Percentiles rank a stretch among this genome's conserved stretches.
Conservation (phyloP, 352 stramenopile species). For the Globisporangium emineosum region DNA sequence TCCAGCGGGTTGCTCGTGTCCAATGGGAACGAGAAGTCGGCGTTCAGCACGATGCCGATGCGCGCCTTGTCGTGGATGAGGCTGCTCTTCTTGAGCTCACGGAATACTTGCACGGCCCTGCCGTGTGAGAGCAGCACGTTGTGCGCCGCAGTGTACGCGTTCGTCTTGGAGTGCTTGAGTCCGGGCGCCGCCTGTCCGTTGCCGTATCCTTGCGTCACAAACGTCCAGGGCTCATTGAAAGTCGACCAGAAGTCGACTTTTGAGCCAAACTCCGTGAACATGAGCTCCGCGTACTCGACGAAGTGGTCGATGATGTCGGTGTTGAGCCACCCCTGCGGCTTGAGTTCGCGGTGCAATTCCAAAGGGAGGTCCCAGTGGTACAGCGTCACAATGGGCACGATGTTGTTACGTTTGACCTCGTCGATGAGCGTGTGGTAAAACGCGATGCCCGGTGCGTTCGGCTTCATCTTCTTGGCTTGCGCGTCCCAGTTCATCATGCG, state of each 20-base stretch:
- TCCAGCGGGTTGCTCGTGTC: constrained; percentile 51
- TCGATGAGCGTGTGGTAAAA: constrained; percentile 95
- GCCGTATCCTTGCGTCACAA: constrained; percentile 43
- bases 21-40: constrained; percentile 74
- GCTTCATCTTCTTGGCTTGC: constrained; percentile 30
- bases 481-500: constrained; percentile 83
- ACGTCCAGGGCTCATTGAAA: constrained; percentile 92
- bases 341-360: constrained; percentile 75
- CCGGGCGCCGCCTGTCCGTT: constrained; percentile 46
- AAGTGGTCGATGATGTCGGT: constrained; percentile 80
- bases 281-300: constrained; percentile 81
- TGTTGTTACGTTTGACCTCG: constrained; percentile 59
- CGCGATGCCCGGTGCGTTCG: constrained; percentile 85
- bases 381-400: constrained; percentile 92
- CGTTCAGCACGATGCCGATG: constrained; percentile 92
- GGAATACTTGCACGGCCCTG: constrained; percentile 77
- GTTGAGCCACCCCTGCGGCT: constrained; percentile 71
- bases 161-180: constrained; percentile 28
- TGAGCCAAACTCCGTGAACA: constrained; percentile 90
- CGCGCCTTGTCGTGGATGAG: constrained; percentile 44
- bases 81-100: constrained; percentile 27
- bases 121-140: constrained; percentile 90
- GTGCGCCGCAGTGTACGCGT: constrained; percentile 63
- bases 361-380: constrained; percentile 97
- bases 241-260: constrained; percentile 93